Evolutionary conservation across 768 basidiomycete genomes (phyloP), one percentile per base, ranked within the genome.

Genomic region (Tulasnella sp.): DNA sequence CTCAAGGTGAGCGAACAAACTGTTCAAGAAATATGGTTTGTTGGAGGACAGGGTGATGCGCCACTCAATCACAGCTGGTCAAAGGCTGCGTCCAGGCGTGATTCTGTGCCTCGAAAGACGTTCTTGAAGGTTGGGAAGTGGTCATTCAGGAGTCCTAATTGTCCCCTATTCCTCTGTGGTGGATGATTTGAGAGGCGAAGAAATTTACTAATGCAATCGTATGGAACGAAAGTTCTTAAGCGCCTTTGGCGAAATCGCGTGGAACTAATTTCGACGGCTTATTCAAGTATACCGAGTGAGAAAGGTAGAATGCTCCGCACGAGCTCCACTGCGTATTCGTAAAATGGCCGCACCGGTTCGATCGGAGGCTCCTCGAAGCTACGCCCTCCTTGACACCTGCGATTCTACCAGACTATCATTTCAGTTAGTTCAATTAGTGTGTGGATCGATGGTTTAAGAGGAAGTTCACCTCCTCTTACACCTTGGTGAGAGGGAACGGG

Each of bases 91-190:
- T 31, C n/a, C 14, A 60, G 16, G 9, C 34, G 18, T 37, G 37
- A 3, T 54, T 14, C 28, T 50, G 9, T 41, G 42, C 20, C 50
- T 48, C 48, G 20, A 12, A 28, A 81, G 80, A n/a, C n/a, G n/a
- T n/a, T n/a, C n/a, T n/a, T n/a, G n/a, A n/a, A n/a, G n/a, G n/a
- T n/a, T n/a, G n/a, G n/a, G n/a, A n/a, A n/a, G 50, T 22, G 16
- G 12, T 40, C 11, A 69, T 81, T 40, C 50, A 72, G 16, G 37
- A 28, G 9, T 75, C 74, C 18, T n/a, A 81, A 22, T 72, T 83
- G 28, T 78, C 83, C 28, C 76, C 81, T 42, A 77, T 83, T 42
- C n/a, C 81, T 9, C 80, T 82, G 46, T 77, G 83, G 46, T 84
- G 84, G 83, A 83, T 83, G 83, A 34, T 84, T 22, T n/a, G n/a